These are phyloP conservation scores for Paramecium sonneborni DNA, from an alignment of 73 alveolate genomes.

Conservation along the genomic window DNA sequence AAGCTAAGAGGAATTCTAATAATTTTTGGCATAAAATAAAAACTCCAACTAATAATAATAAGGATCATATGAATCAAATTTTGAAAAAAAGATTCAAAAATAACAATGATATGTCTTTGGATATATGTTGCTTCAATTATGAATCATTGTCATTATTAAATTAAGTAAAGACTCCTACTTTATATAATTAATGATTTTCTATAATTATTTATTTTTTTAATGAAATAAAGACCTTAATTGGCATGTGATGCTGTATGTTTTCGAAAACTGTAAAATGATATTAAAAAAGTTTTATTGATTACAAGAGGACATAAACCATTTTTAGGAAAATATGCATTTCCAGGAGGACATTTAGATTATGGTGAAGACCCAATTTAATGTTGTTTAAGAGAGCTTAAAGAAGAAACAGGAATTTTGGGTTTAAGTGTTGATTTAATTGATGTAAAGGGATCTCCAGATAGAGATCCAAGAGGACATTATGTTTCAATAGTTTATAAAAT, in stretches of 20 bases:
- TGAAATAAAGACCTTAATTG: conserved; percentile 79
- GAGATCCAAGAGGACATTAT: conserved; percentile 99
- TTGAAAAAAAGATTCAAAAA: not conserved
- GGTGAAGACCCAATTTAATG: conserved; percentile 96
- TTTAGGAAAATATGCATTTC: conserved; percentile 94
- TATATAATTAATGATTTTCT: not conserved
- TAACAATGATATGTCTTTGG: not conserved
- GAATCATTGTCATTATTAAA: not conserved
- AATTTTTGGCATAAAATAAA: not conserved
- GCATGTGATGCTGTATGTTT: conserved; percentile 95
- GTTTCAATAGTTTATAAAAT: conserved; percentile 90
- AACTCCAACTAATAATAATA: not conserved
- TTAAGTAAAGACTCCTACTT: not conserved
- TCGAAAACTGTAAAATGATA: conserved; percentile 76
- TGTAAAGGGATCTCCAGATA: conserved; percentile 95
- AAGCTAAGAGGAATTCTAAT: not conserved
- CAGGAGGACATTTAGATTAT: conserved; percentile 99
- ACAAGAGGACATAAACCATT: conserved; percentile 89
- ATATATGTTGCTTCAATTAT: not conserved
- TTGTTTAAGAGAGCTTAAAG: conserved; percentile 94
- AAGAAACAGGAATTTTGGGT: conserved; percentile 94
- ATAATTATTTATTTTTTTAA: not conserved
- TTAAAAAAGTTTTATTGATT: conserved; percentile 80
- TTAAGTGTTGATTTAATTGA: conserved; percentile 85
- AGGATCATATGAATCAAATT: not conserved